Base-by-base conservation (phyloP, 306 rosid genomes). In the Lupinus albus region DNA sequence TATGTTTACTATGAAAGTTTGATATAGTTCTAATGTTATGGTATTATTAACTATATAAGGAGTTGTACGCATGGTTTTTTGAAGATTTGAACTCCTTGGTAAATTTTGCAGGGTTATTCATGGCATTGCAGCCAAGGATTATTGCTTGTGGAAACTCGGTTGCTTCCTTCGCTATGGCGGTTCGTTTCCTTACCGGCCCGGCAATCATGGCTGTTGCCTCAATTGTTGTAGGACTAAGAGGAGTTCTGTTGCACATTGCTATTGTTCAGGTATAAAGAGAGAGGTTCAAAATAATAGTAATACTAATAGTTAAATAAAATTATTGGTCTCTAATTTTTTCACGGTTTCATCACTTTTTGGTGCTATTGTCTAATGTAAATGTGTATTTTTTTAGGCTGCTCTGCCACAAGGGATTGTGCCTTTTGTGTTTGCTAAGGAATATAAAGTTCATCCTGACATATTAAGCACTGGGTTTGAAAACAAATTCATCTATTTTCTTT, bases 341-440 rank as follows among this genome's bases (percentile, higher is more conserved):
- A 18, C 35, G 2, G 35, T 67, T 68, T 20, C 53, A 61, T 54
- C 4, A 60, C n/a, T 30, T 39, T 7, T 25, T 15, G 7, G 11
- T 33, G 14, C 8, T 6, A 1, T 18, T 49, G 32, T 72, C 32
- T 1, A 35, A 60, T 61, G 50, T 11, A 12, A 42, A 20, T 10
- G 15, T 16, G 33, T 44, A 18, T 38, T 21, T 59, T 63, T 58
- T 58, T 77, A 88, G 97, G 95, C 97, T 12, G 95, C 95, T 20
- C 87, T 91, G 58, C 97, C 97, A 0, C 95, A 91, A 78, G 97
- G 97, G 63, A 91, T 91, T 74, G 97, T 88, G 18, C 97, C 95
- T 2, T 88, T 88, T 52, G 95, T 91, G 70, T 91, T 91, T 81
- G 92, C 92, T 5, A 91, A 91, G 83, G 97, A 91, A 74, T 91